Conservation (phyloP, 2,329 filamentous ascomycete genomes). For the Penicillium sp. region DNA sequence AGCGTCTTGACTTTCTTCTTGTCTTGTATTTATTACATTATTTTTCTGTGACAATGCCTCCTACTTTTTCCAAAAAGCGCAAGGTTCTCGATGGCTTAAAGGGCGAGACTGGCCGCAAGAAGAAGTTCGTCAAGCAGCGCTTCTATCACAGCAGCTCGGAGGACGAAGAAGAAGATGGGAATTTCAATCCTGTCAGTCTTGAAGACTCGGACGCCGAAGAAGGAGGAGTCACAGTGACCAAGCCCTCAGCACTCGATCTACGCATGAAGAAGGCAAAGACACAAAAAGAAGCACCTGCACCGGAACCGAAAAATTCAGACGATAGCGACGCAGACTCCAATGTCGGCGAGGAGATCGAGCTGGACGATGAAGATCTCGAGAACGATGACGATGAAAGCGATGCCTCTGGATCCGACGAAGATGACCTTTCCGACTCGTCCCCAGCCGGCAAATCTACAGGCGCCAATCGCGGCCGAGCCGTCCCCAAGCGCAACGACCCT, state of each 20-base stretch:
- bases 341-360: slow-evolving; percentile 30
- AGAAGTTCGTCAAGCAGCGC: slow-evolving; percentile 61
- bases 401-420: slow-evolving; percentile 39
- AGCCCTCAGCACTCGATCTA: slow-evolving; percentile 8
- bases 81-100: slow-evolving; percentile 59
- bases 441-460: slow-evolving; percentile 40
- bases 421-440: slow-evolving; percentile 35
- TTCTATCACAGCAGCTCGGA: slow-evolving; percentile 63
- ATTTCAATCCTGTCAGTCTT: slow-evolving; percentile 51
- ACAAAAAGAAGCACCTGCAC: slow-evolving; percentile 7
- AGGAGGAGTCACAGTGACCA: slow-evolving; percentile 16
- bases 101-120: slow-evolving; percentile 49
- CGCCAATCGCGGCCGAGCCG: slow-evolving; percentile 33
- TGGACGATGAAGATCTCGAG: slow-evolving; percentile 26
- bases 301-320: slow-evolving; percentile 14
- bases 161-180: slow-evolving; percentile 51
- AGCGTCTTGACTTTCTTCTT: slow-evolving; percentile 1
- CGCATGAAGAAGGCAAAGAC: slow-evolving; percentile 18
- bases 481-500: slow-evolving; percentile 82
- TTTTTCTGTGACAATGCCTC: slow-evolving; percentile 35
- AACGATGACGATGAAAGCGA: slow-evolving; percentile 36
- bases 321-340: slow-evolving; percentile 22
- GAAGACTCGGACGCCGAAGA: slow-evolving; percentile 45
- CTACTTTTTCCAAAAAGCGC: slow-evolving; percentile 49
- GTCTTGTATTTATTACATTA: slow-evolving; percentile 8